Evolutionary conservation across 306 rosid species (phyloP).

Genomic region (Cyamopsis tetragonoloba): DNA sequence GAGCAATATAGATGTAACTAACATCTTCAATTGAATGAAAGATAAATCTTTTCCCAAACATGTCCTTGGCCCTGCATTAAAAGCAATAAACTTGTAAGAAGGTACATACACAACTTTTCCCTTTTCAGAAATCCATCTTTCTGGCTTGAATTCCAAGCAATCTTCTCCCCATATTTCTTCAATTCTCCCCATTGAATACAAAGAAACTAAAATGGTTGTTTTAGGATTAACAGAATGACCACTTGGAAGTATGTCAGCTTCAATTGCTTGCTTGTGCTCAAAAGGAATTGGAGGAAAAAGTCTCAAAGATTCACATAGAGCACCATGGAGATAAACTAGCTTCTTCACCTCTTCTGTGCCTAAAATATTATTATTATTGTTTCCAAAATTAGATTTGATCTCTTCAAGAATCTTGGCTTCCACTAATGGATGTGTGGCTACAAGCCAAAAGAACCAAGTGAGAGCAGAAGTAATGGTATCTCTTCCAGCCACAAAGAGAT

Average conservation of each 20-base stretch:
- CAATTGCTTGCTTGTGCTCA: slow-evolving; percentile 22
- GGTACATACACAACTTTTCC: slow-evolving; percentile 35
- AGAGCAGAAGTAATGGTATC: slow-evolving; percentile 47
- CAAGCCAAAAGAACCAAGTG: slow-evolving; percentile 47
- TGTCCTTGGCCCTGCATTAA: slow-evolving; percentile 55
- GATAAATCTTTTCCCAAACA: slow-evolving; percentile 49
- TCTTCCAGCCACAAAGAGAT: slow-evolving; percentile 40
- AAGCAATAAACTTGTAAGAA: slow-evolving; percentile 43
- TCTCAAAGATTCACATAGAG: slow-evolving; percentile 48
- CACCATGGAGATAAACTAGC: slow-evolving; percentile 51
- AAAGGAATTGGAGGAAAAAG: slow-evolving; percentile 52
- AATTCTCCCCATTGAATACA: slow-evolving; percentile 54
- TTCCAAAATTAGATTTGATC: not conserved
- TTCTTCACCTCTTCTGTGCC: slow-evolving; percentile 19
- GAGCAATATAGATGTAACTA: slow-evolving; percentile 24
- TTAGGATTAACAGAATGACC: slow-evolving; percentile 33
- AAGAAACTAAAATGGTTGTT: slow-evolving; percentile 10
- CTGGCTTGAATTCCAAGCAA: slow-evolving; percentile 57
- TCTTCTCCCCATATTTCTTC: slow-evolving; percentile 52
- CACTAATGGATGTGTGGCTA: slow-evolving; percentile 41
- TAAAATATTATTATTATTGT: not conserved
- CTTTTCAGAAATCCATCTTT: slow-evolving; percentile 47
- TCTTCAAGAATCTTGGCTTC: slow-evolving; percentile 47
- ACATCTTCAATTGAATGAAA: slow-evolving; percentile 42
- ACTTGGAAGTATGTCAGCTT: slow-evolving; percentile 45